Evolutionary conservation across 2,329 filamentous ascomycete genomes (phyloP).

Genomic region (Trichophyton rubrum): DNA sequence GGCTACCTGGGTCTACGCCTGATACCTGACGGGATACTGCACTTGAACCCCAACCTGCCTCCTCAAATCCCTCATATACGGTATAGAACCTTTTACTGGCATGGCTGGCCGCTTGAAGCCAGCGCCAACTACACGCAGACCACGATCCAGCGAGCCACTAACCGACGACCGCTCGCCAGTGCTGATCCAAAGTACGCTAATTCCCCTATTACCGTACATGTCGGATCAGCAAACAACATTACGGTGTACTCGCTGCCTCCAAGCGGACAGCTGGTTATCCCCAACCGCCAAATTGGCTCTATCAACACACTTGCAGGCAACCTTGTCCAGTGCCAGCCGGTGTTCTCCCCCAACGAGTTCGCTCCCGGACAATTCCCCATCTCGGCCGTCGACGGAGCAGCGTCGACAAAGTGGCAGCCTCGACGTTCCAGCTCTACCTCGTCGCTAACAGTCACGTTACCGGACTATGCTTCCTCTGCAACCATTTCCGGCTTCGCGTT

Average conservation of each 20-base stretch:
- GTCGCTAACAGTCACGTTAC: constrained; percentile 46
- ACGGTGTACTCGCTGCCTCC: constrained; percentile 36
- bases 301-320: constrained; percentile 46
- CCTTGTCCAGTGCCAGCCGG: constrained; percentile 51
- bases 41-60: constrained; percentile 53
- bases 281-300: constrained; percentile 47
- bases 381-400: constrained; percentile 52
- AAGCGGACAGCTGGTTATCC: constrained; percentile 41
- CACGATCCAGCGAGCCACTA: constrained; percentile 42
- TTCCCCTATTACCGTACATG: constrained; percentile 45
- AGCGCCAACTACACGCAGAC: constrained; percentile 54
- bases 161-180: constrained; percentile 33
- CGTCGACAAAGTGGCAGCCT: constrained; percentile 56
- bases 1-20: constrained; percentile 55
- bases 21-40: constrained; percentile 44
- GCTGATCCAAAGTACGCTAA: constrained; percentile 45
- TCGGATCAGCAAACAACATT: constrained; percentile 36
- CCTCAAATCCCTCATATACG: constrained; percentile 50
- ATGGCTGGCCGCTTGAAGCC: constrained; percentile 51
- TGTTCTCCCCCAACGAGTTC: constrained; percentile 36
- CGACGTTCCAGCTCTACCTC: constrained; percentile 37
- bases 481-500: constrained; percentile 39
- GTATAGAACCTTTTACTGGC: constrained; percentile 55
- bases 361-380: constrained; percentile 57
- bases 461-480: constrained; percentile 21